Percentiles rank a stretch among this genome's conserved stretches.
Evolutionary conservation across 495 filamentous ascomycete genomes (phyloP).

Genomic region (Trichoderma erinaceum): DNA sequence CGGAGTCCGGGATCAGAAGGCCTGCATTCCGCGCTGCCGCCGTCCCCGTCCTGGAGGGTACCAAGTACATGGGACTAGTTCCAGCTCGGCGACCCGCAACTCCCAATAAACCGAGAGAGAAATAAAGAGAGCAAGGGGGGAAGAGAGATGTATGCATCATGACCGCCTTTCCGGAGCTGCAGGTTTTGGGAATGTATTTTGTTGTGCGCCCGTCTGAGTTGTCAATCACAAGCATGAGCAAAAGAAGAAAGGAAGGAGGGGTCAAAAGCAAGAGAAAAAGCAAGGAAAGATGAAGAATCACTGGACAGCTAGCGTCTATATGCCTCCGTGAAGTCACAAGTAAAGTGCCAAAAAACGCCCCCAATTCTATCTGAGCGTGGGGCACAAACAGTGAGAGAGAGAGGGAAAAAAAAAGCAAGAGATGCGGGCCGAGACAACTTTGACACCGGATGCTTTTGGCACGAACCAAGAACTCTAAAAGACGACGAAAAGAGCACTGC

Average conservation of each 20-base stretch:
- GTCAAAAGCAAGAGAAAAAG: background rate
- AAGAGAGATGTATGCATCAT: background rate
- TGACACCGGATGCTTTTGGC: background rate
- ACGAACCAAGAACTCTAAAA: background rate
- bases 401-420: background rate
- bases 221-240: background rate
- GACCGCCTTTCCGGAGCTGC: slow-evolving; percentile 6
- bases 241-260: background rate
- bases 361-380: background rate
- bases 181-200: background rate
- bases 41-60: background rate
- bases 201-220: background rate
- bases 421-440: background rate
- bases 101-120: background rate
- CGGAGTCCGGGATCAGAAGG: background rate
- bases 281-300: background rate
- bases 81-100: background rate
- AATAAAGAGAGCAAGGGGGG: background rate
- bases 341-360: no score
- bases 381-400: no score
- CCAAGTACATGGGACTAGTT: slow-evolving; percentile 6
- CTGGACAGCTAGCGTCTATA: background rate
- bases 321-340: background rate
- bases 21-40: background rate
- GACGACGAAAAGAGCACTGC: background rate